Conservation (phyloP, 2,329 filamentous ascomycete genomes). For the Colletotrichum orchidophilum region DNA sequence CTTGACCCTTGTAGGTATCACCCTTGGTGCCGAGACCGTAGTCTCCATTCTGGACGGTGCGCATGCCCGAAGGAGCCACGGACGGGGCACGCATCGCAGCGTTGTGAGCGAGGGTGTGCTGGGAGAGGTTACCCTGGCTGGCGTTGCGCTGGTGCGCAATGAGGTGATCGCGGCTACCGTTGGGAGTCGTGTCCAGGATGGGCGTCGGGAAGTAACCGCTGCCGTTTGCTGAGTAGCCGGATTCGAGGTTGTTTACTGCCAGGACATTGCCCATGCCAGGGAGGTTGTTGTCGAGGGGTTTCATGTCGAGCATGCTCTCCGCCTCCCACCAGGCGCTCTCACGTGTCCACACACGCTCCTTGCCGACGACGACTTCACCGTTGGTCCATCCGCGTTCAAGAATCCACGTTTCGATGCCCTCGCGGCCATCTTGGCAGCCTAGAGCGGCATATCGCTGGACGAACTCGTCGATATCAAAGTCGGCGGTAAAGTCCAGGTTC, state of each 20-base stretch:
- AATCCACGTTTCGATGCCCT: conserved; percentile 94
- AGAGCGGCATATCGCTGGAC: conserved; percentile 81
- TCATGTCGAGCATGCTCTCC: conserved; percentile 93
- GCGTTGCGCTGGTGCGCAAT: conserved; percentile 65
- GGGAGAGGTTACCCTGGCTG: conserved; percentile 65
- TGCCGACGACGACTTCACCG: conserved; percentile 90
- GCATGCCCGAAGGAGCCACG: conserved; percentile 63
- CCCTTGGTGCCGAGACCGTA: conserved; percentile 91
- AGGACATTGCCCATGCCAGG: conserved; percentile 44
- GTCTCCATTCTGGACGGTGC: conserved; percentile 73
- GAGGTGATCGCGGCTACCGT: conserved; percentile 78
- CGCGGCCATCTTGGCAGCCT: conserved; percentile 88
- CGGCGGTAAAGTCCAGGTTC: conserved; percentile 92
- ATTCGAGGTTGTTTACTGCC: conserved; percentile 70
- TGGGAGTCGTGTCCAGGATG: conserved; percentile 67
- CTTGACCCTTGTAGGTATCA: conserved; percentile 77
- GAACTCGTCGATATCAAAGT: conserved; percentile 96
- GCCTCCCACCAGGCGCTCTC: conserved; percentile 98
- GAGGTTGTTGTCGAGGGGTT: conserved; percentile 64
- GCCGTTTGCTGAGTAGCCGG: conserved; percentile 73
- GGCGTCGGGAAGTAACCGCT: conserved; percentile 77
- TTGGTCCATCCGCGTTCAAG: conserved; percentile 98
- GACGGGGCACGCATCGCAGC: conserved; percentile 63
- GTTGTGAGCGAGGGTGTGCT: conserved; percentile 58
- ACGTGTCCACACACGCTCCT: conserved; percentile 94